These are phyloP conservation scores for Daldinia childiae DNA, from an alignment of 495 filamentous ascomycete species.

Conservation along the genomic window DNA sequence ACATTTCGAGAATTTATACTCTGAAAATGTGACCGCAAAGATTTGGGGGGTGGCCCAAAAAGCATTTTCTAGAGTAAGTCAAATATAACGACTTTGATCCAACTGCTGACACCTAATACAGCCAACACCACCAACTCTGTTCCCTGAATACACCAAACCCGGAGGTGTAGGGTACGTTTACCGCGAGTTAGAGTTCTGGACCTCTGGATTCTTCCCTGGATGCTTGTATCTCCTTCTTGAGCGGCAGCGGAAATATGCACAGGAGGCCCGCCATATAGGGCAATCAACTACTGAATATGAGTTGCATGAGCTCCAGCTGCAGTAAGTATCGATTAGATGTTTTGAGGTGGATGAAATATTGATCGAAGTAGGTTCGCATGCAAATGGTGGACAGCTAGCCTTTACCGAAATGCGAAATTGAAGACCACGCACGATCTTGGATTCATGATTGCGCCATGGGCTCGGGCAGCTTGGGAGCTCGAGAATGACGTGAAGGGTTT, in stretches of 20 bases:
- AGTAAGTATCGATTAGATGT: background rate
- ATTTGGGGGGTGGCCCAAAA: background rate
- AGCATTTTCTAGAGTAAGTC: background rate
- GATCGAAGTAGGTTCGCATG: background rate
- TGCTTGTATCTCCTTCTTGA: conserved; percentile 50
- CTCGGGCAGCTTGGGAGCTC: background rate
- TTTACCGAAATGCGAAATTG: background rate
- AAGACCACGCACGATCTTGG: background rate
- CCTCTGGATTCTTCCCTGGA: conserved; percentile 57
- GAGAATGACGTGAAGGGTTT: background rate
- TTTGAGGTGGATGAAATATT: background rate
- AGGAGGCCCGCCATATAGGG: conserved; percentile 1
- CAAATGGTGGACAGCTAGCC: background rate
- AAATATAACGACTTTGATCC: background rate
- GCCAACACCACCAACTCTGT: background rate
- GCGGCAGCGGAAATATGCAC: conserved; percentile 29
- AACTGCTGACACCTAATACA: background rate
- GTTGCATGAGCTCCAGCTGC: background rate
- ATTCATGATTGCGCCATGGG: background rate
- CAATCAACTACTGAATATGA: background rate
- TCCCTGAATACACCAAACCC: conserved; percentile 5
- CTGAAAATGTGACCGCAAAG: background rate
- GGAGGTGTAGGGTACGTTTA: conserved; percentile 43
- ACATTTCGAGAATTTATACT: background rate
- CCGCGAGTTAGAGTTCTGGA: conserved; percentile 56